Conservation (phyloP, 192 early-diverging fungal genomes). For the Coemansia sp. region DNA sequence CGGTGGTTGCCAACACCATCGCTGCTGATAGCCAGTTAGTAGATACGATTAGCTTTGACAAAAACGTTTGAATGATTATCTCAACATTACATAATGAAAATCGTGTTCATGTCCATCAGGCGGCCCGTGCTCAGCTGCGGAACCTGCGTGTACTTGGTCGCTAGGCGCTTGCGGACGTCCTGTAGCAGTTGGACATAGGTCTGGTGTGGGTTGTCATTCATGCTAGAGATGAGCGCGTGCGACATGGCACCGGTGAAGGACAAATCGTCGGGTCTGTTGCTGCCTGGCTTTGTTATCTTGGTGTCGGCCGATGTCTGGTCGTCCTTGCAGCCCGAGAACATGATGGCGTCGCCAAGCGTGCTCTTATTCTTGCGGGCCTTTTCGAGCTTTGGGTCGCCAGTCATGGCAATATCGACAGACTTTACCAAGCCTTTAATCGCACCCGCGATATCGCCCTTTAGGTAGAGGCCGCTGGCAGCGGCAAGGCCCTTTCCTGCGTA, state of each 20-base stretch:
- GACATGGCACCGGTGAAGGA: conserved; percentile 71
- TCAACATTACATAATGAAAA: conserved; percentile 59
- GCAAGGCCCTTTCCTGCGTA: conserved; percentile 43
- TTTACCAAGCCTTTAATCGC: conserved; percentile 44
- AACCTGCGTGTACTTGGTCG: conserved; percentile 65
- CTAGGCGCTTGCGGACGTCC: conserved; percentile 64
- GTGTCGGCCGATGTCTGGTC: conserved; percentile 82
- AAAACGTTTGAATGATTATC: background rate
- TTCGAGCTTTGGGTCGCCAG: conserved; percentile 49
- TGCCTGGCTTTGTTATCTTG: conserved; percentile 29
- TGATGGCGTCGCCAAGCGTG: conserved; percentile 68
- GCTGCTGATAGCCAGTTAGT: background rate
- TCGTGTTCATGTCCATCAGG: conserved; percentile 63
- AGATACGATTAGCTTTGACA: background rate
- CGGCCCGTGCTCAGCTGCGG: conserved; percentile 77
- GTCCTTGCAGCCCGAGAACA: conserved; percentile 83
- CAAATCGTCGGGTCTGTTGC: conserved; percentile 35
- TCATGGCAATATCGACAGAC: conserved; percentile 41
- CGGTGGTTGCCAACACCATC: background rate
- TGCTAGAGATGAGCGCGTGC: conserved; percentile 64
- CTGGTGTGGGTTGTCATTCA: conserved; percentile 58
- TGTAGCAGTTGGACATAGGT: conserved; percentile 72
- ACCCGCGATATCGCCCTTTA: conserved; percentile 44
- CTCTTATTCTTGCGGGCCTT: conserved; percentile 40
- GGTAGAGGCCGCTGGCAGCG: conserved; percentile 31